Percentiles rank a stretch among this genome's conserved stretches.
Conservation (phyloP, 176 grass and related monocot species). For the Themeda triandra region DNA sequence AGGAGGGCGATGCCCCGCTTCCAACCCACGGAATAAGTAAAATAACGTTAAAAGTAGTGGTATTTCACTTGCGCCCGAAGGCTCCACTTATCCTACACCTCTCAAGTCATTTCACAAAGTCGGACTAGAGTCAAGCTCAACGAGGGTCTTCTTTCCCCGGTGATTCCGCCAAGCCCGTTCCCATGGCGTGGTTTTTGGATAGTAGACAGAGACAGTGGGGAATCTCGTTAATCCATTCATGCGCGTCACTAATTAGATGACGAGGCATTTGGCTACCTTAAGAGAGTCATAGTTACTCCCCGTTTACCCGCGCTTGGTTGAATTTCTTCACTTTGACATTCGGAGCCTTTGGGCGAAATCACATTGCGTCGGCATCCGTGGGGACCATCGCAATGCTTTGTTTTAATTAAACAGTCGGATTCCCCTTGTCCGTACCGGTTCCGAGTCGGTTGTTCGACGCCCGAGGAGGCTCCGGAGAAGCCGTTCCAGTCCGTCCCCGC, state of each 20-base stretch:
- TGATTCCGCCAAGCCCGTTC: no score
- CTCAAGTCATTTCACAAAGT: no score
- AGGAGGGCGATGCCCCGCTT: no score
- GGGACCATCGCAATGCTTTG: slow-evolving; percentile 73
- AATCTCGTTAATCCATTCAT: slow-evolving; percentile 69
- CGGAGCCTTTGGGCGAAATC: no score
- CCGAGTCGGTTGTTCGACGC: slow-evolving; percentile 56
- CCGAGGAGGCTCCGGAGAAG: no score
- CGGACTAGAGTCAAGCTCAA: no score
- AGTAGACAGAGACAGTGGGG: no score
- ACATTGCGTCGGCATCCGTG: slow-evolving; percentile 62
- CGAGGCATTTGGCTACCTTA: slow-evolving; percentile 69
- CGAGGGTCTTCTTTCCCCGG: no score
- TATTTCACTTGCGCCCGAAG: slow-evolving; percentile 55
- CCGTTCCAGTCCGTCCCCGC: no score
- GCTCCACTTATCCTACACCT: no score
- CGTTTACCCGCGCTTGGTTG: slow-evolving; percentile 72
- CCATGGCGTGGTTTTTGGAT: no score
- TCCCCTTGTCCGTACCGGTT: slow-evolving; percentile 70
- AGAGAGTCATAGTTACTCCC: slow-evolving; percentile 90
- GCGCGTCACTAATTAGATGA: slow-evolving; percentile 65
- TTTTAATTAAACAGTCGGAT: slow-evolving; percentile 80
- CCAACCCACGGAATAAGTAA: slow-evolving; percentile 57
- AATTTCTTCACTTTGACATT: slow-evolving; percentile 33
- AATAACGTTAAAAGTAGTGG: slow-evolving; percentile 81